Percentiles rank a stretch among this genome's conserved stretches.
phyloP scores from a whole-genome alignment of 768 basidiomycete genomes.

The Neoboletus brunneissimus region DNA sequence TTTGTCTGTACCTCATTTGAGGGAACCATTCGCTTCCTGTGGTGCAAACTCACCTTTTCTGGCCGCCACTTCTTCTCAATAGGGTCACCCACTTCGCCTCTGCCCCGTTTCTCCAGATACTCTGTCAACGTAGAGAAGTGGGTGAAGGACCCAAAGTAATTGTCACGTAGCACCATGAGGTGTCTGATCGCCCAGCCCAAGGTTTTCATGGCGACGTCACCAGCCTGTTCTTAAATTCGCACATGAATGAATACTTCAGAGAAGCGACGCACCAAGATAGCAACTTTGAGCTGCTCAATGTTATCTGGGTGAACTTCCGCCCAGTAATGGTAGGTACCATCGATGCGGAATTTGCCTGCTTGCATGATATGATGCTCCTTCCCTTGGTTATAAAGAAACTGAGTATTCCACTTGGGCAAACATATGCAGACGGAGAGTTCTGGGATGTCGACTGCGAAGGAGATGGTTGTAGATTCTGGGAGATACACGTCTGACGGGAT shows the following conservation, averaged over 20 bases:
- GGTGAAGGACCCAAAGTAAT: constrained; percentile 93
- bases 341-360: constrained; percentile 51
- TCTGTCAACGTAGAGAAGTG: constrained; percentile 88
- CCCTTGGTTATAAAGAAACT: constrained; percentile 61
- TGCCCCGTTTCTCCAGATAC: constrained; percentile 68
- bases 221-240: constrained; percentile 36
- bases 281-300: constrained; percentile 74
- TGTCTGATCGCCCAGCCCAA: constrained; percentile 89
- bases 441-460: constrained; percentile 61
- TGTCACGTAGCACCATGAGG: constrained; percentile 85
- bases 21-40: neutral
- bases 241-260: neutral
- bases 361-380: constrained; percentile 62
- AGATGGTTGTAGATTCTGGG: constrained; percentile 62
- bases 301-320: constrained; percentile 62
- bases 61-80: constrained; percentile 75
- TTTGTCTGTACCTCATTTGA: constrained; percentile 59
- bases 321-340: constrained; percentile 75
- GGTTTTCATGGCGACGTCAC: constrained; percentile 58
- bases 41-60: constrained; percentile 53
- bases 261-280: constrained; percentile 48
- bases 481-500: constrained; percentile 73
- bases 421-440: constrained; percentile 58
- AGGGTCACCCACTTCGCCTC: constrained; percentile 73
- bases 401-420: constrained; percentile 88